Evolutionary conservation across 495 filamentous ascomycete genomes (phyloP), one percentile per base, ranked within the genome.

Genomic region (Aspergillus kassunensis): DNA sequence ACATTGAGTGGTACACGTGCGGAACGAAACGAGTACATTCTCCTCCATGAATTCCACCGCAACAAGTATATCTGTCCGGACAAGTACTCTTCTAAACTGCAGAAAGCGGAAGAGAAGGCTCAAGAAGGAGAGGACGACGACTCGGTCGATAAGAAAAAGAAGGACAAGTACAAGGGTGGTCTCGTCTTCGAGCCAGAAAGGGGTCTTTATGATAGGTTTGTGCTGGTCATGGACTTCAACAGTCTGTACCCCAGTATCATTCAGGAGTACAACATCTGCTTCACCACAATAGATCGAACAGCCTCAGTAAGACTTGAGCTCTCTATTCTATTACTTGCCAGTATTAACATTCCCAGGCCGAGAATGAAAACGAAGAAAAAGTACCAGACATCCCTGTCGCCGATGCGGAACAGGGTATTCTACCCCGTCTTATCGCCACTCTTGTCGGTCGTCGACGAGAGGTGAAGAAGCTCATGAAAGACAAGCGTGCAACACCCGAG

Each of bases 191-290:
- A 98, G 63, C 93, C 93, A 12, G 92, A 97, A 67, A 97, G 89
- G 65, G 93, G 95, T 8, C 78, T 98, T 20, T 97, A 97, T 62
- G 95, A 98, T 75, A 91, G 89, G 68, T 95, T 92, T 61, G 84
- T 98, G 24, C 80, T 98, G 18, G 93, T 98, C 65, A 98, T 98
- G 93, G 93, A 98, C 73, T 98, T 97, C 75, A 98, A 98, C 80
- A 96, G 90, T 68, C 75, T 98, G 59, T 98, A 98, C 61, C 93
- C 93, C 12, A 96, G 91, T 68, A 97, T 98, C 59, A 98, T 98
- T 57, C 95, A 97, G 66, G 95, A 98, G 76, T 97, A 82, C 73
- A 98, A 98, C 66, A 98, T 98, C 61, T 98, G 93, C 74, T 98
- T 98, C 69, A 98, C 93, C 4, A 98, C 93, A 0, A 90, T 97